Evolutionary conservation across 768 basidiomycete species (phyloP).

Genomic region (Rhizopogon salebrosus): DNA sequence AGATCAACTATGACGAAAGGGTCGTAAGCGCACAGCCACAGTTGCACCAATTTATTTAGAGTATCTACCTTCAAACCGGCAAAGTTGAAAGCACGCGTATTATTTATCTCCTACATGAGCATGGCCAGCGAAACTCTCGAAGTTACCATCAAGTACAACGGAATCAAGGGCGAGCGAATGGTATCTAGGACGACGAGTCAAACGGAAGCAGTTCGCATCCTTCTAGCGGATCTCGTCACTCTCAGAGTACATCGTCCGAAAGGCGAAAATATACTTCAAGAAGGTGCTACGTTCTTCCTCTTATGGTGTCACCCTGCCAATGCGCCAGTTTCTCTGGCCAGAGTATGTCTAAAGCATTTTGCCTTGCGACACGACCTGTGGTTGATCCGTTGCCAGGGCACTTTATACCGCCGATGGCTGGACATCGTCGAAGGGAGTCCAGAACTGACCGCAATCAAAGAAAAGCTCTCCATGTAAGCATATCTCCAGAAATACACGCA

Average conservation of each 20-base stretch:
- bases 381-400: slow-evolving; percentile 10
- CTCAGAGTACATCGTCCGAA: slow-evolving; percentile 26
- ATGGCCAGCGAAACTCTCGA: slow-evolving; percentile 14
- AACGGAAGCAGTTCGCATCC: slow-evolving; percentile 11
- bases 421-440: slow-evolving; percentile 19
- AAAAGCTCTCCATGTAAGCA: slow-evolving; percentile 25
- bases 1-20: too few relatives aligned
- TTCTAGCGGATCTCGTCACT: slow-evolving; percentile 23
- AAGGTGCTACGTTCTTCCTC: slow-evolving; percentile 18
- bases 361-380: neutral
- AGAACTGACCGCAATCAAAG: slow-evolving; percentile 17
- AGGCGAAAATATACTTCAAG: slow-evolving; percentile 20
- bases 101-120: neutral
- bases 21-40: too few relatives aligned
- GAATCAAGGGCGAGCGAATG: slow-evolving; percentile 12
- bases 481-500: neutral
- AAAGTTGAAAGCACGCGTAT: too few relatives aligned
- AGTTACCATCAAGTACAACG: slow-evolving; percentile 20
- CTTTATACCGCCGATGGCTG: slow-evolving; percentile 21
- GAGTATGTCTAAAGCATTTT: neutral
- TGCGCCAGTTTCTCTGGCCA: slow-evolving; percentile 5
- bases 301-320: slow-evolving; percentile 13
- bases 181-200: slow-evolving; percentile 8
- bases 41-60: too few relatives aligned
- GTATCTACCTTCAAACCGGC: too few relatives aligned